Percentiles rank a stretch among this genome's conserved stretches.
These are phyloP conservation scores for Leccinellum luteum DNA, from an alignment of 768 basidiomycete genomes.

Conservation along the genomic window DNA sequence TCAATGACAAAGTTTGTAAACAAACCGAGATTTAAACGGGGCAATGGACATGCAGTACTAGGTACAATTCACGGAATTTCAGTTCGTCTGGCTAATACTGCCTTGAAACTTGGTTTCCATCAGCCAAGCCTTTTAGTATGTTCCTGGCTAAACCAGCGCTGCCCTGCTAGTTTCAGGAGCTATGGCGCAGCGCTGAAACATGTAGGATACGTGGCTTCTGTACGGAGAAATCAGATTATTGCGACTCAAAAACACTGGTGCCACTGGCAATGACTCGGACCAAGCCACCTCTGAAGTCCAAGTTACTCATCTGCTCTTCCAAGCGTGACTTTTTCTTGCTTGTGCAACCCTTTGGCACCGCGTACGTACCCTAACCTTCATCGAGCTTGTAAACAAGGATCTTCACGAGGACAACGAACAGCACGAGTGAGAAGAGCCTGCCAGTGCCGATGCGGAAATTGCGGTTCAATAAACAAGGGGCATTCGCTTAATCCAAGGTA, in stretches of 20 bases:
- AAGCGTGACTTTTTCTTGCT: not conserved
- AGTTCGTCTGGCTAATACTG: not conserved
- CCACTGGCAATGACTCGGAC: not conserved
- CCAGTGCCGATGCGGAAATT: not conserved
- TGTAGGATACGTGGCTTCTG: not conserved
- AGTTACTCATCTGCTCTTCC: not conserved
- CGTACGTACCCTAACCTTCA: not conserved
- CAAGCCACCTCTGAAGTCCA: not conserved
- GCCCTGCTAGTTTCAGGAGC: not conserved
- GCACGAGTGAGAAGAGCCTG: not conserved
- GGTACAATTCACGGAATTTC: not conserved
- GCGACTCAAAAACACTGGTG: not conserved
- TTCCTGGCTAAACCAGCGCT: not conserved
- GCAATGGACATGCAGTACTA: not conserved
- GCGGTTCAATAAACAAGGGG: not conserved
- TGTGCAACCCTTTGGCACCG: not conserved
- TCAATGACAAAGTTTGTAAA: not conserved
- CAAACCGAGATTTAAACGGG: not conserved
- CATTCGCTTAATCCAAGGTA: not conserved
- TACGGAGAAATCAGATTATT: not conserved
- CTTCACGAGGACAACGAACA: not conserved
- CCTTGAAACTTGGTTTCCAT: not conserved
- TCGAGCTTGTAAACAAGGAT: not conserved
- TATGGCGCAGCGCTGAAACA: not conserved
- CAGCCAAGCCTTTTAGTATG: not conserved